Evolutionary conservation across 2,329 filamentous ascomycete genomes (phyloP), one percentile per base, ranked within the genome.

Genomic region (Ophidiomyces ophidiicola): DNA sequence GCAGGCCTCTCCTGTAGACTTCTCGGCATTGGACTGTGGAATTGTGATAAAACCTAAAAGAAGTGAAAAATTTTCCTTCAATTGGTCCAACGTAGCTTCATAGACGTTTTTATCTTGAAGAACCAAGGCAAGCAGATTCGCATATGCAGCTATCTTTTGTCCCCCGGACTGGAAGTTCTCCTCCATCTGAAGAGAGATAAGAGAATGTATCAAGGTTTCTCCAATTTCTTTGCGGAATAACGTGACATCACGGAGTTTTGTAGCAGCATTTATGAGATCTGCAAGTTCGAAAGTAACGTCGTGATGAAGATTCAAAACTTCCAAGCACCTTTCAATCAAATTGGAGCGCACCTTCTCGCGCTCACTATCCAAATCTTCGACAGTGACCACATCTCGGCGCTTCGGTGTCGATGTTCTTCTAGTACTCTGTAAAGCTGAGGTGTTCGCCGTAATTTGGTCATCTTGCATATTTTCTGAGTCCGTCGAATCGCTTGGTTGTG

Each of bases 211-310:
- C 32, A 98, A 66, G 0, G 86, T 92, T 36, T 80, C 75, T 11
- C 83, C 86, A 48, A 93, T 80, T 40, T 90, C 82, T 45, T 76
- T 74, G 28, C 80, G 72, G 61, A 53, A 70, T 53, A 59, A 71
- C 49, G 59, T 71, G 47, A 59, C 74, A 56, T 72, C 77, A 53
- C 55, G 72, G 48, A 64, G 80, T 53, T 75, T 79, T 6, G 76
- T 74, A 17, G 85, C 79, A 3, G 80, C 78, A 25, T 74, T 74
- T 39, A 98, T 87, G 14, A 98, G 69, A 51, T 94, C 87, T 0
- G 86, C 76, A 32, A 98, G 69, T 53, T 96, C 88, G 50, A 94
- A 90, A 0, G 90, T 92, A 7, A 88, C 78, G 49, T 83, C 78
- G 10, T 87, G 80, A 50, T 96, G 87, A 25, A 80, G 79, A 56